phyloP scores from a whole-genome alignment of 352 stramenopile genomes.

The Pythium chondricola region DNA sequence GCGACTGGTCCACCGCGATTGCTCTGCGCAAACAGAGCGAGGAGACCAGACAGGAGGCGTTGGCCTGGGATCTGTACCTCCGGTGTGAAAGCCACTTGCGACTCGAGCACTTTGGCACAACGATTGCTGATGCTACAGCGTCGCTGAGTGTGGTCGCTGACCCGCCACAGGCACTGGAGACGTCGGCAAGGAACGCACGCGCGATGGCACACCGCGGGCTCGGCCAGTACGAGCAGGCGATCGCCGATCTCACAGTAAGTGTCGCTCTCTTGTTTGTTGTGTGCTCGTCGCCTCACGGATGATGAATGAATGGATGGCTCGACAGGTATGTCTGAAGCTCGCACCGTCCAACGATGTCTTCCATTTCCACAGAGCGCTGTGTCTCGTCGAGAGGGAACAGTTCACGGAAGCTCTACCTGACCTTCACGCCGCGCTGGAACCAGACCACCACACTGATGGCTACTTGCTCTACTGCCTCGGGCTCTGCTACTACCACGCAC shows the following conservation, averaged over 20 bases:
- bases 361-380: constrained; percentile 57
- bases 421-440: constrained; percentile 31
- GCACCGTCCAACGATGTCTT: constrained; percentile 50
- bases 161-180: constrained; percentile 13
- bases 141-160: too few species aligned
- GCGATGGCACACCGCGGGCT: constrained; percentile 54
- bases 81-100: constrained; percentile 40
- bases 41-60: not conserved
- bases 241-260: constrained; percentile 53
- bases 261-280: not conserved
- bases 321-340: constrained; percentile 36
- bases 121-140: constrained; percentile 36
- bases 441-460: constrained; percentile 25
- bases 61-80: constrained; percentile 28
- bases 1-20: constrained; percentile 38
- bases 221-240: constrained; percentile 43
- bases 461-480: constrained; percentile 51
- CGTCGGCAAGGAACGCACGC: constrained; percentile 42
- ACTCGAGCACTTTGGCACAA: constrained; percentile 32
- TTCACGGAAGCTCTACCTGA: constrained; percentile 48
- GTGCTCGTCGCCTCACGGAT: too few species aligned
- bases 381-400: constrained; percentile 42
- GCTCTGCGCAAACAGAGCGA: constrained; percentile 6
- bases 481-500: constrained; percentile 54
- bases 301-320: too few species aligned